Evolutionary conservation across 768 basidiomycete genomes (phyloP), one percentile per base, ranked within the genome.

Genomic region (Gymnopilus junonius): DNA sequence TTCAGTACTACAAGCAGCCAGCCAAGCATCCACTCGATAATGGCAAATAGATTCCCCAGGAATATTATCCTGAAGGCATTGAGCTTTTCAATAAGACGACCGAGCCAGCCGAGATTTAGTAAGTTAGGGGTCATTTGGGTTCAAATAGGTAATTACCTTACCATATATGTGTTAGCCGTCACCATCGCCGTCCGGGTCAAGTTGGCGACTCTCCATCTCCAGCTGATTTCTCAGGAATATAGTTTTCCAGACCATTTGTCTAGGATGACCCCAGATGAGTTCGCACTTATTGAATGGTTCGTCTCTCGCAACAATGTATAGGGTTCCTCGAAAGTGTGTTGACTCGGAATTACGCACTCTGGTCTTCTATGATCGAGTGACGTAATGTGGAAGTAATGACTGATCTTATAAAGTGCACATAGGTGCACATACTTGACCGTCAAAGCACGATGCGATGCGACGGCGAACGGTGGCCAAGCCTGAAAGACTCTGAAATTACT

Each of bases 311-410:
- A 32, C 48, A 29, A 10, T 20, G 37, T 34, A 29, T 53, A 10
- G 27, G 8, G 83, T 82, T 5, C 70, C 75, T 4, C 74, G 87
- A 48, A 81, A 88, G 70, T 88, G 86, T 0, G 88, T 89, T 53
- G 88, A 90, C n/a, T n/a, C n/a, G n/a, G n/a, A 90, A 73, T 65
- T 90, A 23, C 73, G 87, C 29, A 82, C 86, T 8, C 78, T 90
- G 35, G 86, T 88, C n/a, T 90, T 88, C 68, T 87, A 88, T 67
- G 83, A 87, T 63, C 79, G 64, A 68, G 12, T 17, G 8, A 17
- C 37, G 17, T 10, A 17, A 37, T 10, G 37, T 37, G 17, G 37
- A 10, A 20, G 48, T 15, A 14, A n/a, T n/a, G n/a, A n/a, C n/a
- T n/a, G n/a, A n/a, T n/a, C n/a, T n/a, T n/a, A n/a, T n/a, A n/a